These are phyloP conservation scores for Bryopsis sp. DNA, from an alignment of 139 green algal species.

Conservation along the genomic window DNA sequence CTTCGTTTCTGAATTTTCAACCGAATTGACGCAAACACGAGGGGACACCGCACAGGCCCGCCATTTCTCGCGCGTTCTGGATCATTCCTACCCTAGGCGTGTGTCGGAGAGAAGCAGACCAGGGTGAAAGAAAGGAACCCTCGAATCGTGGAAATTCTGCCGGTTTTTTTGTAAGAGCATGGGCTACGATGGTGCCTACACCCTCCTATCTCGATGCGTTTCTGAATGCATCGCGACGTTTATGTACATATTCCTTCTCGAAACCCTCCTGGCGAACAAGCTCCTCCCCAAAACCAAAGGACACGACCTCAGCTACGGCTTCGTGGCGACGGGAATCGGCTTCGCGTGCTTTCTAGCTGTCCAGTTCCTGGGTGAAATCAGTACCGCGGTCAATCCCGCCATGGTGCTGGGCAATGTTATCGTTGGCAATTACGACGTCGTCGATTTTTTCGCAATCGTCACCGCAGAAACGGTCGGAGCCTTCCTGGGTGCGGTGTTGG, in stretches of 20 bases:
- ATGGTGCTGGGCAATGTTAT: constrained; percentile 12
- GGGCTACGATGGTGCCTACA: constrained; percentile 3
- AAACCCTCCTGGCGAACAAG: constrained; percentile 16
- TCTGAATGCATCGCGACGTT: constrained; percentile 12
- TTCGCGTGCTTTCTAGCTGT: constrained; percentile 3
- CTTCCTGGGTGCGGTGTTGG: constrained; percentile 43
- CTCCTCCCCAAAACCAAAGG: constrained; percentile 19
- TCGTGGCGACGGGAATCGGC: constrained; percentile 9
- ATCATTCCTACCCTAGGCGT: too few species aligned
- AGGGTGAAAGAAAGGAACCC: too few species aligned
- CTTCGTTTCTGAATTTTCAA: too few species aligned
- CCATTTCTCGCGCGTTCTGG: too few species aligned
- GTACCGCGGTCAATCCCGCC: constrained; percentile 23
- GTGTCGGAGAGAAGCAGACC: too few species aligned
- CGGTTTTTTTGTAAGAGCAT: too few species aligned
- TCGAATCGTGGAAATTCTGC: too few species aligned
- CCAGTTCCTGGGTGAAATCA: constrained; percentile 25
- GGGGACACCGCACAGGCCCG: too few species aligned
- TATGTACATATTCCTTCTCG: constrained; percentile 11
- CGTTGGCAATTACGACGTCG: constrained; percentile 13
- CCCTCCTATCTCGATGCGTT: constrained; percentile 3
- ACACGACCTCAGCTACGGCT: constrained; percentile 15
- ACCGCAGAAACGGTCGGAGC: constrained; percentile 33
- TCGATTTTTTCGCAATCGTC: constrained; percentile 11
- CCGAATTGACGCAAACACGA: too few species aligned